A percentile compares a stretch with the other conserved stretches of the same genome.
Conservation (phyloP, 129 eudicot species). For the Saposhnikovia divaricata region DNA sequence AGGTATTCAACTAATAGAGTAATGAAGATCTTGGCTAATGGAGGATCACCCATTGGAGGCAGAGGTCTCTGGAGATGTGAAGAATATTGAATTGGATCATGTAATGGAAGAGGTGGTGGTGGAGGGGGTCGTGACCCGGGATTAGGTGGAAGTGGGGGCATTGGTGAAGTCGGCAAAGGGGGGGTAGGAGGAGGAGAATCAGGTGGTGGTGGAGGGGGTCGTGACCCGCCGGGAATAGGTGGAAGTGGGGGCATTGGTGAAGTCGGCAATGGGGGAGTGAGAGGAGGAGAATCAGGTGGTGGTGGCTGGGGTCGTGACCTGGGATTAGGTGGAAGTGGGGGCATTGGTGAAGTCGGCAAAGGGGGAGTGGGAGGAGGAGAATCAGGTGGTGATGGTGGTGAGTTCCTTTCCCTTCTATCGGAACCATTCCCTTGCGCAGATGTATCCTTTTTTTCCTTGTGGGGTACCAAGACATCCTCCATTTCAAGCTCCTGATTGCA, state of each 20-base stretch:
- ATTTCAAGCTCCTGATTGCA: conserved; percentile 77
- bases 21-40: neutral
- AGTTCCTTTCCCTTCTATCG: conserved; percentile 37
- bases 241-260: too few species aligned
- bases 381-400: conserved; percentile 73
- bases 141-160: conserved; percentile 46
- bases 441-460: conserved; percentile 42
- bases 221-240: too few species aligned
- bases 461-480: conserved; percentile 76
- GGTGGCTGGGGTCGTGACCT: conserved; percentile 47
- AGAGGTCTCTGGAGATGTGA: neutral
- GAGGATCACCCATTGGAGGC: neutral
- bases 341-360: conserved; percentile 55
- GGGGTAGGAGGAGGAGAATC: too few species aligned
- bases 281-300: neutral
- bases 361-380: conserved; percentile 87
- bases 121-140: conserved; percentile 50
- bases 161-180: conserved; percentile 44
- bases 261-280: too few species aligned
- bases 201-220: too few species aligned
- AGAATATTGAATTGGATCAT: neutral
- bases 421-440: conserved; percentile 19
- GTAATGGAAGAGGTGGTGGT: conserved; percentile 5
- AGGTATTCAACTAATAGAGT: neutral
- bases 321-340: conserved; percentile 44